Conservation (phyloP, 1,284 basidiomycete genomes). For the Boletus smithii region DNA sequence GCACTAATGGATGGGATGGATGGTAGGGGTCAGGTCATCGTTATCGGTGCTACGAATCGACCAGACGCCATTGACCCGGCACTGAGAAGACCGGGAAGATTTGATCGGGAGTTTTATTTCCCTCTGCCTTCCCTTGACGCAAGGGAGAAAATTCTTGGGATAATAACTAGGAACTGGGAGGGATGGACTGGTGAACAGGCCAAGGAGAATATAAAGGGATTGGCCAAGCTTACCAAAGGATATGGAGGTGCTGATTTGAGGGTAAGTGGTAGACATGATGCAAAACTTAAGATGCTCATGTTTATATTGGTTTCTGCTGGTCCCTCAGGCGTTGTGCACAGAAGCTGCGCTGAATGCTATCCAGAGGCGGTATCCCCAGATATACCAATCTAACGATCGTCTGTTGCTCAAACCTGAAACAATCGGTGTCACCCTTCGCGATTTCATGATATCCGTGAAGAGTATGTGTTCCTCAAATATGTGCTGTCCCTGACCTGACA, state of each 20-base stretch:
- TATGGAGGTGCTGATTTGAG: slow-evolving; percentile 97
- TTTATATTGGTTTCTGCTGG: slow-evolving; percentile 3
- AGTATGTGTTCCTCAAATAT: slow-evolving; percentile 51
- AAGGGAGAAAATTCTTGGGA: slow-evolving; percentile 83
- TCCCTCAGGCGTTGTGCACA: slow-evolving; percentile 80
- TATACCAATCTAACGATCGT: slow-evolving; percentile 90
- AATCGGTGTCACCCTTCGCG: slow-evolving; percentile 83
- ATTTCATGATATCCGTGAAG: slow-evolving; percentile 98
- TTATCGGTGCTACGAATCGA: slow-evolving; percentile 97
- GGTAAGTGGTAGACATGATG: slow-evolving; percentile 45
- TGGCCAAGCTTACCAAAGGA: slow-evolving; percentile 93
- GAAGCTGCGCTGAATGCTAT: slow-evolving; percentile 97
- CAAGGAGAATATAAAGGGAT: slow-evolving; percentile 57
- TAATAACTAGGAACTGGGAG: slow-evolving; percentile 91
- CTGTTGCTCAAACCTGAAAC: slow-evolving; percentile 83
- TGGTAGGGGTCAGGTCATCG: slow-evolving; percentile 94
- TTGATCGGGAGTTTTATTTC: slow-evolving; percentile 99
- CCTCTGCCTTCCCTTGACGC: slow-evolving; percentile 85
- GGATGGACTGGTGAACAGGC: slow-evolving; percentile 70
- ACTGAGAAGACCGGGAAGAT: slow-evolving; percentile 89
- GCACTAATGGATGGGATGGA: slow-evolving; percentile 99
- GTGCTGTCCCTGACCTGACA: slow-evolving; percentile 4
- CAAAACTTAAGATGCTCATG: slow-evolving; percentile 1
- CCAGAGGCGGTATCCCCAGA: slow-evolving; percentile 94
- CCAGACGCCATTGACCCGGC: slow-evolving; percentile 98